Percentiles rank a stretch among this genome's conserved stretches.
These are phyloP conservation scores for Perkinsus marinus DNA, from an alignment of 169 alveolate genomes.

Conservation along the genomic window DNA sequence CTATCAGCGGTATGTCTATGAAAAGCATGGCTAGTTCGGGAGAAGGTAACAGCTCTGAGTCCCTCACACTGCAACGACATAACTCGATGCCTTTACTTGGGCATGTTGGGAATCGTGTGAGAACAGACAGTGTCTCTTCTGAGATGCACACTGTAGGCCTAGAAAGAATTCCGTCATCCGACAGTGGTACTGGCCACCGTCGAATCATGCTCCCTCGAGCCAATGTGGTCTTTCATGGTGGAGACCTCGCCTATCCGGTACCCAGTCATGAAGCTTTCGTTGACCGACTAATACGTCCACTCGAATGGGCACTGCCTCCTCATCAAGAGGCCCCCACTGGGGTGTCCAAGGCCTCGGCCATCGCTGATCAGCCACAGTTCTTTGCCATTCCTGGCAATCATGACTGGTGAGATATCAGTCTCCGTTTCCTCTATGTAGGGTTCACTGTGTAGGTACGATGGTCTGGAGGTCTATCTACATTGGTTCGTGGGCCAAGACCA, in stretches of 20 bases:
- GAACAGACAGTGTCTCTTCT: not conserved
- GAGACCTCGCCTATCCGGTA: constrained; percentile 1
- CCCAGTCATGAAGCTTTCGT: not conserved
- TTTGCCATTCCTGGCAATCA: constrained; percentile 3
- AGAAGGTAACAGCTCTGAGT: not conserved
- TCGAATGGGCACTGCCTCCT: not conserved
- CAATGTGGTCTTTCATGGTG: not conserved
- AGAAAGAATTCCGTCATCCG: not conserved
- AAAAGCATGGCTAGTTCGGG: not conserved
- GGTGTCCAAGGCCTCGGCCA: not conserved
- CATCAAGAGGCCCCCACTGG: not conserved
- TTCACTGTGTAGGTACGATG: not conserved
- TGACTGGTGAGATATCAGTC: not conserved
- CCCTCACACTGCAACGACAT: not conserved
- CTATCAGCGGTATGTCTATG: not conserved
- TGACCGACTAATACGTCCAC: not conserved
- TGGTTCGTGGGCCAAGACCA: constrained; percentile 1
- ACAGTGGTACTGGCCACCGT: not conserved
- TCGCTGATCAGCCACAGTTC: not conserved
- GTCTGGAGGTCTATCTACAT: not conserved
- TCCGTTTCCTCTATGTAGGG: not conserved
- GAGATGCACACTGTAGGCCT: not conserved
- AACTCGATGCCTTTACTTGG: not conserved
- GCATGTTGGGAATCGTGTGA: not conserved
- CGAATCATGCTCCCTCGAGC: no score